Evolutionary conservation across 768 basidiomycete genomes (phyloP).

Genomic region (Asterophora lycoperdoides): DNA sequence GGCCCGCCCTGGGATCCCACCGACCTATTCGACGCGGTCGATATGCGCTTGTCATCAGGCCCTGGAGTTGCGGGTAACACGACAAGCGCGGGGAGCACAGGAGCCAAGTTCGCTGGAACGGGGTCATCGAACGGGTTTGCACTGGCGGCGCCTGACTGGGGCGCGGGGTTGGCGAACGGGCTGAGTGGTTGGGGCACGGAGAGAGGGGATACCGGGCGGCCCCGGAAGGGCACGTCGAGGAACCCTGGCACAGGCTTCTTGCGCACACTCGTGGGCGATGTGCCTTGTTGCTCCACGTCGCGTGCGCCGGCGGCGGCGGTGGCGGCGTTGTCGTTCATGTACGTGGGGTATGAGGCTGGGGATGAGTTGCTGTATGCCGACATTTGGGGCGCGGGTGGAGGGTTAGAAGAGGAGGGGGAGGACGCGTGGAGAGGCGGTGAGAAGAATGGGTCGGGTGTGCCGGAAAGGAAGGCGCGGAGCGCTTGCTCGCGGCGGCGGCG

Average conservation of each 20-base stretch:
- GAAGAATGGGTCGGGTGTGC: conserved; percentile 9
- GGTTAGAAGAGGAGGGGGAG: not conserved
- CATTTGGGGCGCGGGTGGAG: not conserved
- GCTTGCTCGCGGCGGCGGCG: conserved; percentile 14
- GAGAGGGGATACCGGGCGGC: not conserved
- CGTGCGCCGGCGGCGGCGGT: not conserved
- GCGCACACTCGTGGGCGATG: not conserved
- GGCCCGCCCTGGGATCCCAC: not conserved
- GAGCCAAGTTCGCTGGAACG: not conserved
- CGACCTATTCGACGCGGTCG: not conserved
- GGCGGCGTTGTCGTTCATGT: not conserved
- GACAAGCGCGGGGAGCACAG: conserved; percentile 6
- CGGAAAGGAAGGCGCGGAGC: conserved; percentile 5
- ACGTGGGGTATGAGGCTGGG: not conserved
- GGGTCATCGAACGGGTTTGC: conserved; percentile 19
- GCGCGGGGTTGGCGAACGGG: conserved; percentile 17
- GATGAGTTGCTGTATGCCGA: not conserved
- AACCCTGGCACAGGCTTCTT: conserved; percentile 18
- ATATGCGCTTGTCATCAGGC: not conserved
- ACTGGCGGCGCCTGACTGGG: too few relatives aligned
- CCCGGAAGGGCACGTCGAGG: not conserved
- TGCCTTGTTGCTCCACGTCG: conserved; percentile 3
- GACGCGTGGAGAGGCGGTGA: not conserved
- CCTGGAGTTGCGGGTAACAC: conserved; percentile 8
- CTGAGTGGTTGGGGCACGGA: not conserved